Base-by-base conservation (phyloP, 768 basidiomycete species). In the Cyclocybe aegerita region DNA sequence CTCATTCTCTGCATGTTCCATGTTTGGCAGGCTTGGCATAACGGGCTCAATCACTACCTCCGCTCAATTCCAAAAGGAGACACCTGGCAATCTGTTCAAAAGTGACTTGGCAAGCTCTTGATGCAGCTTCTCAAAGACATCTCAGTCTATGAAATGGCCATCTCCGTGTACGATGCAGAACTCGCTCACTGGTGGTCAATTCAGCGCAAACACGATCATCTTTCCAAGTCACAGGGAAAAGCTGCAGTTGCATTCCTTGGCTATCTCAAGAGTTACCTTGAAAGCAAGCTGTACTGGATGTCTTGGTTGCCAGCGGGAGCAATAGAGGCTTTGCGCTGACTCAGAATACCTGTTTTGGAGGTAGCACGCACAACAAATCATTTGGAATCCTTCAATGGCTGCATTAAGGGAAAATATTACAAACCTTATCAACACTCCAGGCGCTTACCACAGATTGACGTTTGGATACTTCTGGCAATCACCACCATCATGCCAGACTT, bases 1-100 rank as follows among this genome's bases (percentile, higher is more conserved):
- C 69, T 71, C 8, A 23, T 72, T 2, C 58, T 72, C 1, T 72
- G 71, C 56, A 63, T 62, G 29, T 70, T 72, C 47, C 69, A 72
- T 55, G 46, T 61, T 23, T 65, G 65, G 56, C 69, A 70, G 39
- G 59, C 61, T 14, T 70, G 68, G 71, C 48, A 56, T 10, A 70
- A 68, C 46, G 54, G 50, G 4, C 56, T 68, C 11, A 64, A 62
- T 53, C 55, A 55, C 17, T 53, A 51, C 39, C 51, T 70, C n/a
- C 39, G 53, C 11, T 49, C 39, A 36, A 62, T 65, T 46, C 64
- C 60, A 8, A 61, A 66, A 52, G 65, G 61, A 14, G 52, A 59
- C 16, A 50, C 32, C 11, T 55, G 54, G n/a, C 53, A 54, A 44
- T 11, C 35, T 30, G 56, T 57, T 30, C 53, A 57, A 7, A 33